These are phyloP conservation scores for Colletotrichum salicis DNA, from an alignment of 2,329 filamentous ascomycete species.

Conservation along the genomic window DNA sequence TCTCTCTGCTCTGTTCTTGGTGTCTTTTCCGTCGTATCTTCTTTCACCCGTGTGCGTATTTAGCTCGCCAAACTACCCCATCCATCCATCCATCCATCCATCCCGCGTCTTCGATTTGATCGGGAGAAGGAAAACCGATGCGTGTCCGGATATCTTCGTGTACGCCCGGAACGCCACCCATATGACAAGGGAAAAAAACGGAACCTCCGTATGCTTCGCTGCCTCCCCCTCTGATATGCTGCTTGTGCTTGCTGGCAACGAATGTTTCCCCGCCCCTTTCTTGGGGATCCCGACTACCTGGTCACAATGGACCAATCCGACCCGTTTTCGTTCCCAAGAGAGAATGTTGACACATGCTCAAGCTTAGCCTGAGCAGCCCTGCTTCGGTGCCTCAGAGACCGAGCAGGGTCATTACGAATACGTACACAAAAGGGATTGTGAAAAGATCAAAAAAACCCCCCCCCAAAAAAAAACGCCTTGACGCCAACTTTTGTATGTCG, in stretches of 20 bases:
- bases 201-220: background rate
- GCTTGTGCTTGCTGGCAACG: background rate
- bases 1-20: background rate
- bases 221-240: background rate
- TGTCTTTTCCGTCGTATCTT: background rate
- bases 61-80: background rate
- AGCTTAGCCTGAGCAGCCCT: background rate
- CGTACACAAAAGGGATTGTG: background rate
- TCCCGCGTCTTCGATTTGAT: background rate
- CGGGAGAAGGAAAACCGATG: background rate
- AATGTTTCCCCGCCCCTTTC: background rate
- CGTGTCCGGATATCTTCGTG: slow-evolving; percentile 23
- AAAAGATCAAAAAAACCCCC: background rate
- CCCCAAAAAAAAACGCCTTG: slow-evolving; percentile 14
- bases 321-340: background rate
- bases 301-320: background rate
- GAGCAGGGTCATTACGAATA: slow-evolving; percentile 4
- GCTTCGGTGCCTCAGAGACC: background rate
- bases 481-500: slow-evolving; percentile 31
- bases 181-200: background rate
- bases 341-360: background rate
- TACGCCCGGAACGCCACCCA: slow-evolving; percentile 31
- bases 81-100: background rate
- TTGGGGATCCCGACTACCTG: background rate
- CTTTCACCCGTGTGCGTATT: background rate